These are phyloP conservation scores for Ligustrum vulgare DNA, from an alignment of 257 asterid genomes.

Conservation along the genomic window DNA sequence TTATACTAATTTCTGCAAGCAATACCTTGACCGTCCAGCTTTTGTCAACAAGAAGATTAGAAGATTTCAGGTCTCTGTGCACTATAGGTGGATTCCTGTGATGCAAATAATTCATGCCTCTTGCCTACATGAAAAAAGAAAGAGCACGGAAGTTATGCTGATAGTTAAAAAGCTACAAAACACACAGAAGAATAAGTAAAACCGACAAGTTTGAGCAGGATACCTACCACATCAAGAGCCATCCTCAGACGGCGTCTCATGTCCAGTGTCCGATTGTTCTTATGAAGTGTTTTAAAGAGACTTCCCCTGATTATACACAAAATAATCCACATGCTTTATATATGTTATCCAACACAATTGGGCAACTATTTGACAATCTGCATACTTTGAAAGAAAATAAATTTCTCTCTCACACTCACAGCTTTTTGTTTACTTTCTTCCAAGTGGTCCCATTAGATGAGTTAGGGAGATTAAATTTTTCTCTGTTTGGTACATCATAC, in stretches of 20 bases:
- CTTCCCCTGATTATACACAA: slow-evolving; percentile 63
- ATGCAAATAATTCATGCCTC: slow-evolving; percentile 84
- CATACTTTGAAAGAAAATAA: background rate
- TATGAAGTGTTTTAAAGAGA: slow-evolving; percentile 64
- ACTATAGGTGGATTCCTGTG: slow-evolving; percentile 75
- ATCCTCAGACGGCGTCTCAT: slow-evolving; percentile 61
- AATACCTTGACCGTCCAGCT: slow-evolving; percentile 78
- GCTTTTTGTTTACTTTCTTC: background rate
- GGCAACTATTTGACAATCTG: background rate
- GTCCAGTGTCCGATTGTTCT: slow-evolving; percentile 55
- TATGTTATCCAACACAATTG: background rate
- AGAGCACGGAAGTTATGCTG: background rate
- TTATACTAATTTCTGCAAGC: background rate
- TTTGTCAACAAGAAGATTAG: slow-evolving; percentile 76
- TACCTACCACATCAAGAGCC: slow-evolving; percentile 74
- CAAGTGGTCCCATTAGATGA: background rate
- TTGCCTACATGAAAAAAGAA: slow-evolving; percentile 48
- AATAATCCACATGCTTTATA: background rate
- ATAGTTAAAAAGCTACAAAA: background rate
- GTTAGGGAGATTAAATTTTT: background rate
- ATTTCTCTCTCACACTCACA: background rate
- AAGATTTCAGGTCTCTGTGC: slow-evolving; percentile 79
- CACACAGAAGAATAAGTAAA: background rate
- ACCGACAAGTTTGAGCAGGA: slow-evolving; percentile 14
- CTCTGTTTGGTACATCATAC: background rate